Conservation (phyloP, 257 asterid genomes). For the Eustoma russellianum region DNA sequence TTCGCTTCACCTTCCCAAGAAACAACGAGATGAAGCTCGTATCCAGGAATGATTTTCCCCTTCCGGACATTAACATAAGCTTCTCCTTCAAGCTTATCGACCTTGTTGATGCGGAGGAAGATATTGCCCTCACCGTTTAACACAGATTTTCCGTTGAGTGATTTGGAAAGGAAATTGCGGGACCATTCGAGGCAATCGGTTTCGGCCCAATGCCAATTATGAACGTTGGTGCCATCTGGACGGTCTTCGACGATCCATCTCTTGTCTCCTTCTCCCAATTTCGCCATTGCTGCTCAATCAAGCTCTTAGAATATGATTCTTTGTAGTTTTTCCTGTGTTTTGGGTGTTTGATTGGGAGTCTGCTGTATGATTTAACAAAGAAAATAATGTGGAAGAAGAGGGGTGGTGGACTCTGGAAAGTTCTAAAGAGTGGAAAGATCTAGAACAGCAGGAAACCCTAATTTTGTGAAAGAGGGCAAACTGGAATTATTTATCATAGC, state of each 20-base stretch:
- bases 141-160: conserved; percentile 38
- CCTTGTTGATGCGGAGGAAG: conserved; percentile 32
- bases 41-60: conserved; percentile 85
- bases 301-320: not conserved
- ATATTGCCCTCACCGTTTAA: conserved; percentile 68
- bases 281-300: conserved; percentile 44
- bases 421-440: conserved; percentile 18
- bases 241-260: conserved; percentile 98
- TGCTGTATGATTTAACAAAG: conserved; percentile 5
- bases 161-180: conserved; percentile 42
- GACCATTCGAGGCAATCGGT: conserved; percentile 90
- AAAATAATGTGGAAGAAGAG: not conserved
- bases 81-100: conserved; percentile 71
- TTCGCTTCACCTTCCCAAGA: conserved; percentile 74
- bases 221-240: conserved; percentile 90
- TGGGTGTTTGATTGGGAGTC: not conserved
- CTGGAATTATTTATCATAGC: no score
- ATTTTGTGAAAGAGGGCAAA: not conserved
- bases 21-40: conserved; percentile 52
- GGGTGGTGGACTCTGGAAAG: conserved; percentile 15
- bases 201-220: conserved; percentile 98
- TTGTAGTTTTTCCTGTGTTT: not conserved
- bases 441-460: conserved; percentile 11
- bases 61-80: conserved; percentile 92
- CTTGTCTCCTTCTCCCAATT: conserved; percentile 82